Evolutionary conservation across 768 basidiomycete genomes (phyloP).

Genomic region (Rickenella mellea): DNA sequence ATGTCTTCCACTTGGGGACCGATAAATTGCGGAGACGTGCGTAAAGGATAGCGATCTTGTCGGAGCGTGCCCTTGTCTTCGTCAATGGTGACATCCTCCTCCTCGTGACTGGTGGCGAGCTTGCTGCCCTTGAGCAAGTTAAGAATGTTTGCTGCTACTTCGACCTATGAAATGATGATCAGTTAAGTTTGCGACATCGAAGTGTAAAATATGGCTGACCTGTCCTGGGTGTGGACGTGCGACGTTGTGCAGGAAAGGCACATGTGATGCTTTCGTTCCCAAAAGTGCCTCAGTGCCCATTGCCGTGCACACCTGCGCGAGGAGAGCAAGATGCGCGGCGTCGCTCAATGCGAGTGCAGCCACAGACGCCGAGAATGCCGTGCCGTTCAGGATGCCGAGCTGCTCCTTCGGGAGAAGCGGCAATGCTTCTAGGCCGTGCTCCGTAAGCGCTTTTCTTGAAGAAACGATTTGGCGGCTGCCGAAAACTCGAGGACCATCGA

Average conservation of each 20-base stretch:
- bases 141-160: slow-evolving; percentile 62
- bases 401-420: slow-evolving; percentile 69
- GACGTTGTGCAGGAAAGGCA: slow-evolving; percentile 66
- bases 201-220: slow-evolving; percentile 21
- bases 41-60: slow-evolving; percentile 71
- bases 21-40: slow-evolving; percentile 76
- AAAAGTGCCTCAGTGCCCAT: slow-evolving; percentile 77
- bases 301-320: slow-evolving; percentile 69
- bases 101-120: slow-evolving; percentile 52
- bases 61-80: slow-evolving; percentile 67
- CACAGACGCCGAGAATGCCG: slow-evolving; percentile 77
- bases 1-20: slow-evolving; percentile 83
- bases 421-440: slow-evolving; percentile 55
- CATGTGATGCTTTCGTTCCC: slow-evolving; percentile 63
- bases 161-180: slow-evolving; percentile 36
- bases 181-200: neutral
- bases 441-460: slow-evolving; percentile 45
- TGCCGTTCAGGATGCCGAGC: slow-evolving; percentile 76
- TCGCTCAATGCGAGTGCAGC: slow-evolving; percentile 66
- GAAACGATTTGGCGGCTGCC: slow-evolving; percentile 42
- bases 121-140: slow-evolving; percentile 58
- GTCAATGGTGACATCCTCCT: slow-evolving; percentile 62
- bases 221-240: slow-evolving; percentile 83
- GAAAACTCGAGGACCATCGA: slow-evolving; percentile 42
- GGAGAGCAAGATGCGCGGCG: slow-evolving; percentile 54